Conservation (phyloP, 495 filamentous ascomycete species). For the Mytilinidion resinicola region DNA sequence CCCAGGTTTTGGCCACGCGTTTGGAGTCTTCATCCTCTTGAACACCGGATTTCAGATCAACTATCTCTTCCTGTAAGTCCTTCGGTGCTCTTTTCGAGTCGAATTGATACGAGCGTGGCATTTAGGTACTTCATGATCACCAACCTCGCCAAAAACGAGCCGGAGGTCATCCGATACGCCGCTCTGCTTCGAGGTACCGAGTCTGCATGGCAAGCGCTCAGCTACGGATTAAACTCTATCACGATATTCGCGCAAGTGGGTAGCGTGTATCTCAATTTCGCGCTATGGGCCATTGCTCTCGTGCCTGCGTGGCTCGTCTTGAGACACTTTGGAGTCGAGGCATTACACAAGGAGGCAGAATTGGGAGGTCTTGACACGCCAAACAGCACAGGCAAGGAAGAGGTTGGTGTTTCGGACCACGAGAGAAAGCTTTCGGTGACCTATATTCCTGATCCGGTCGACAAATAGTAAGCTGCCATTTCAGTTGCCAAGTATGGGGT, state of each 20-base stretch:
- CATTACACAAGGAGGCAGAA: neutral
- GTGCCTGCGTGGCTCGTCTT: constrained; percentile 56
- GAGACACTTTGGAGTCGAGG: constrained; percentile 42
- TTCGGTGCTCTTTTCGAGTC: neutral
- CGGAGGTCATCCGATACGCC: constrained; percentile 55
- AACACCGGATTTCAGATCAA: constrained; percentile 57
- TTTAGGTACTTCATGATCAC: constrained; percentile 55
- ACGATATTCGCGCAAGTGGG: constrained; percentile 54
- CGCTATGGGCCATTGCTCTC: constrained; percentile 51
- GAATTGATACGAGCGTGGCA: constrained; percentile 9
- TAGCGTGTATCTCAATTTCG: constrained; percentile 57
- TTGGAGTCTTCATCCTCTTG: constrained; percentile 53
- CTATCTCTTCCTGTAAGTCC: constrained; percentile 53
- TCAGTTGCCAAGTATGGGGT: no score
- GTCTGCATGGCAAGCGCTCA: constrained; percentile 56
- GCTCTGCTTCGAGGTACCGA: constrained; percentile 56
- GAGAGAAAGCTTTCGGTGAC: neutral
- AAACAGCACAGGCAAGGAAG: neutral
- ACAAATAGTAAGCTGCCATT: no score
- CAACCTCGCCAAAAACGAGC: constrained; percentile 49
- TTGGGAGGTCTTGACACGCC: neutral
- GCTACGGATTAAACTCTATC: constrained; percentile 53
- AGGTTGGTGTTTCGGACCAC: neutral
- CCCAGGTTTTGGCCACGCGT: constrained; percentile 50
- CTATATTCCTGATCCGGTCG: no score